These are phyloP conservation scores for Cladosporium austrohemisphaericum DNA, from an alignment of 2,329 filamentous ascomycete genomes.

Conservation along the genomic window DNA sequence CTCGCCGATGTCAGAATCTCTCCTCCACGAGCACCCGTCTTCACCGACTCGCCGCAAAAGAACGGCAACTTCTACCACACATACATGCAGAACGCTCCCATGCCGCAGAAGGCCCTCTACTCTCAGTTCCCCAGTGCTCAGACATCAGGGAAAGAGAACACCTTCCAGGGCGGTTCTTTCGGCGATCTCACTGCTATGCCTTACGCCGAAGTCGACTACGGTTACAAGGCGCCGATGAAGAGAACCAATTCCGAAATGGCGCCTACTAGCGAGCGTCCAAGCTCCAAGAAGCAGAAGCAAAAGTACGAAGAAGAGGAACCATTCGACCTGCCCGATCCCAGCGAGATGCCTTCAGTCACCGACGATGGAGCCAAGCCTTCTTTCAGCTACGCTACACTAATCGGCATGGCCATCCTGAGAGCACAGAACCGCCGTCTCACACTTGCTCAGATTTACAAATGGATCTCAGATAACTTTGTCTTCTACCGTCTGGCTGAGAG, in stretches of 20 bases:
- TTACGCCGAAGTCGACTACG: conserved; percentile 44
- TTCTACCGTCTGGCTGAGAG: conserved; percentile 83
- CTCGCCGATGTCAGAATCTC: conserved; percentile 66
- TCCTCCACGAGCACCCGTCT: conserved; percentile 55
- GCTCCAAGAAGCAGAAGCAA: conserved; percentile 63
- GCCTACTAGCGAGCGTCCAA: conserved; percentile 62
- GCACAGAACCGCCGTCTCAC: conserved; percentile 80
- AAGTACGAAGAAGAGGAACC: conserved; percentile 50
- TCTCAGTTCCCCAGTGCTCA: conserved; percentile 6
- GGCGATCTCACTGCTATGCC: conserved; percentile 34
- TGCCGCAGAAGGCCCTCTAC: conserved; percentile 17
- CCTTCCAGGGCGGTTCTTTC: conserved; percentile 28
- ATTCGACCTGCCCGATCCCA: conserved; percentile 61
- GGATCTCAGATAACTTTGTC: conserved; percentile 92
- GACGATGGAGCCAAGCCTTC: conserved; percentile 87
- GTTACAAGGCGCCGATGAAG: conserved; percentile 46
- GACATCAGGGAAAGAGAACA: conserved; percentile 24
- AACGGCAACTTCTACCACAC: conserved; percentile 42
- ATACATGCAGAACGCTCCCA: conserved; percentile 29
- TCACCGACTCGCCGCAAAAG: conserved; percentile 68
- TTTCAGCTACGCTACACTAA: conserved; percentile 91
- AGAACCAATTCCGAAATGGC: conserved; percentile 61
- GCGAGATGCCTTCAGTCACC: conserved; percentile 74
- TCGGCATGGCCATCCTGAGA: conserved; percentile 93
- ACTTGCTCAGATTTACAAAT: conserved; percentile 94